Evolutionary conservation across 345 rosid species (phyloP).

Genomic region (Salix viminalis): DNA sequence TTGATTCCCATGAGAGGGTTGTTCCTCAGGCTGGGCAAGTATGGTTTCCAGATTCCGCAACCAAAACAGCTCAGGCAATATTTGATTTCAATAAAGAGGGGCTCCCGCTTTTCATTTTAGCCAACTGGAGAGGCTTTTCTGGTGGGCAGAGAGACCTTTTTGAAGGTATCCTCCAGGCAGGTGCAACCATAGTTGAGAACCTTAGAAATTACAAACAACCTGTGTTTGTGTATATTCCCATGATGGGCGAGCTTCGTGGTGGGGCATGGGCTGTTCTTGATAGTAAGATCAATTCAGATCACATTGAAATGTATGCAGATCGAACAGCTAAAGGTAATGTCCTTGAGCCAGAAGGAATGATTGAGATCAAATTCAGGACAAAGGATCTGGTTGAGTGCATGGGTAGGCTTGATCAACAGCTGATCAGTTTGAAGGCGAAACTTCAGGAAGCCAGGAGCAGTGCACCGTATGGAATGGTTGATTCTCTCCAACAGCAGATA

Average conservation of each 20-base stretch:
- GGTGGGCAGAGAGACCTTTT: constrained; percentile 99
- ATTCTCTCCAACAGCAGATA: constrained; percentile 65
- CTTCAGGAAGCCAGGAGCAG: constrained; percentile 65
- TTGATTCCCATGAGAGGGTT: constrained; percentile 96
- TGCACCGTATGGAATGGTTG: constrained; percentile 34
- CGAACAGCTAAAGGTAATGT: constrained; percentile 91
- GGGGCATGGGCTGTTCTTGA: constrained; percentile 99
- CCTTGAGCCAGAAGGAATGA: constrained; percentile 97
- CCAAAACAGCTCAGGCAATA: constrained; percentile 93
- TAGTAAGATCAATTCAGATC: constrained; percentile 84
- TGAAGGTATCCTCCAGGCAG: constrained; percentile 99
- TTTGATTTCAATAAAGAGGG: constrained; percentile 93
- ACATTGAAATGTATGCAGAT: constrained; percentile 98
- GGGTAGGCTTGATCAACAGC: constrained; percentile 84
- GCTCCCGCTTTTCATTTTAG: constrained; percentile 93
- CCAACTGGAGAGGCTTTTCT: constrained; percentile 99
- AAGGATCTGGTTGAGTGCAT: constrained; percentile 93
- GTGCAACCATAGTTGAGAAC: constrained; percentile 95
- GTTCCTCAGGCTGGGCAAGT: constrained; percentile 99
- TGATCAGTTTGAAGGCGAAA: constrained; percentile 56
- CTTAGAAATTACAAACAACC: constrained; percentile 95
- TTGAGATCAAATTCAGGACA: constrained; percentile 91
- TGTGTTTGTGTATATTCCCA: constrained; percentile 93
- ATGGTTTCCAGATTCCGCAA: constrained; percentile 99
- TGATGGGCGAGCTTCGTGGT: constrained; percentile 99